These are phyloP conservation scores for Penicillium sp. DNA, from an alignment of 2,329 filamentous ascomycete species.

Conservation along the genomic window DNA sequence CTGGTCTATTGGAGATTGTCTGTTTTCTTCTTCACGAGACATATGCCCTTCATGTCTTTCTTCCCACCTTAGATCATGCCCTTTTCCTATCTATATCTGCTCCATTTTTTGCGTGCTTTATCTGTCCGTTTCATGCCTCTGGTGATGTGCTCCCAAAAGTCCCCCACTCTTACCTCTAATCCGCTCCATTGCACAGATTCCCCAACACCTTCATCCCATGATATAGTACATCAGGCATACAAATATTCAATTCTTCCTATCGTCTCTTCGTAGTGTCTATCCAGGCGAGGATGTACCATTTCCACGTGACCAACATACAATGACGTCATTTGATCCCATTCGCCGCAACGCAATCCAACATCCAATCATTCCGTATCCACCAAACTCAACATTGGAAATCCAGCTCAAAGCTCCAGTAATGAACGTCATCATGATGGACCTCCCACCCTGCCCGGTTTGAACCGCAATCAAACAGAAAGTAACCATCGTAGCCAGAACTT, in stretches of 20 bases:
- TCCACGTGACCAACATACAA: no score
- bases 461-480: no score
- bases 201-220: slow-evolving; percentile 19
- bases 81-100: slow-evolving; percentile 19
- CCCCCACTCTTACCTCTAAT: slow-evolving; percentile 12
- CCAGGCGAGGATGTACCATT: no score
- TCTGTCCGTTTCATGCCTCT: slow-evolving; percentile 14
- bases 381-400: neutral
- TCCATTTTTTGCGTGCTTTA: slow-evolving; percentile 13
- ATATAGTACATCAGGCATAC: slow-evolving; percentile 23
- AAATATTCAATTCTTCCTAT: slow-evolving; percentile 14
- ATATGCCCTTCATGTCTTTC: slow-evolving; percentile 28
- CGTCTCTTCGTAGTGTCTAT: no score
- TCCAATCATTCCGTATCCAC: no score
- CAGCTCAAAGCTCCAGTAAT: neutral
- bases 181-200: slow-evolving; percentile 27
- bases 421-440: slow-evolving; percentile 33
- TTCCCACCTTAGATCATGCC: slow-evolving; percentile 23
- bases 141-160: slow-evolving; percentile 26
- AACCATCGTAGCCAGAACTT: no score
- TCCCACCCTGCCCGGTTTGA: slow-evolving; percentile 12
- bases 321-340: no score
- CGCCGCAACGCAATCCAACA: no score
- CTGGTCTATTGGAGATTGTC: slow-evolving; percentile 1
- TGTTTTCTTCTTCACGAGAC: slow-evolving; percentile 21